Percentiles rank a stretch among this genome's conserved stretches.
phyloP scores from a whole-genome alignment of 1,284 basidiomycete genomes.

The Tetrapyrgos nigripes region DNA sequence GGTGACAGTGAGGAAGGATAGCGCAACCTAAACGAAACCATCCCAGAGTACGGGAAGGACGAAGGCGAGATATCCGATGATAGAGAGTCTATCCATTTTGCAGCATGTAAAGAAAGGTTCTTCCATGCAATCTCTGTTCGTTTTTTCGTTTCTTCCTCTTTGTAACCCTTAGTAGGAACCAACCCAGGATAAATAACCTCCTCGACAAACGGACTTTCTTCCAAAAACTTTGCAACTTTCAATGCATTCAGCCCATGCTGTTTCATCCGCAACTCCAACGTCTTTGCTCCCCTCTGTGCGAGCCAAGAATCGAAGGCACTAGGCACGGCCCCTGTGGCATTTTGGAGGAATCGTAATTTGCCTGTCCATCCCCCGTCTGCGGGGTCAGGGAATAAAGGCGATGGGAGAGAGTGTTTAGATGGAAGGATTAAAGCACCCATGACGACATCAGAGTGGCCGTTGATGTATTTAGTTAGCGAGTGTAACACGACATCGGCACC shows the following conservation, averaged over 20 bases:
- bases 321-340: slow-evolving; percentile 89
- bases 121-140: slow-evolving; percentile 59
- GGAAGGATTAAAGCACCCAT: slow-evolving; percentile 85
- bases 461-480: slow-evolving; percentile 90
- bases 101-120: slow-evolving; percentile 74
- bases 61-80: slow-evolving; percentile 18
- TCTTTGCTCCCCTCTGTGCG: slow-evolving; percentile 91
- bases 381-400: background rate
- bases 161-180: slow-evolving; percentile 57
- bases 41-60: slow-evolving; percentile 84
- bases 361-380: slow-evolving; percentile 40
- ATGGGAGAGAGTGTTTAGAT: slow-evolving; percentile 46
- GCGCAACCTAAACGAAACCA: slow-evolving; percentile 78
- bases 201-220: slow-evolving; percentile 64
- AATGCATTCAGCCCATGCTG: slow-evolving; percentile 89
- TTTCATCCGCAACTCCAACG: slow-evolving; percentile 86
- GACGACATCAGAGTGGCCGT: slow-evolving; percentile 92
- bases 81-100: slow-evolving; percentile 64
- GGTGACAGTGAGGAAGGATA: slow-evolving; percentile 36
- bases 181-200: slow-evolving; percentile 91
- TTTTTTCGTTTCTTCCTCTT: background rate
- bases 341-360: slow-evolving; percentile 89
- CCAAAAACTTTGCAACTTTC: slow-evolving; percentile 72
- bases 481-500: slow-evolving; percentile 88
- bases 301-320: slow-evolving; percentile 93